These are phyloP conservation scores for Globisporangium perplexum DNA, from an alignment of 352 stramenopile species.

Conservation along the genomic window DNA sequence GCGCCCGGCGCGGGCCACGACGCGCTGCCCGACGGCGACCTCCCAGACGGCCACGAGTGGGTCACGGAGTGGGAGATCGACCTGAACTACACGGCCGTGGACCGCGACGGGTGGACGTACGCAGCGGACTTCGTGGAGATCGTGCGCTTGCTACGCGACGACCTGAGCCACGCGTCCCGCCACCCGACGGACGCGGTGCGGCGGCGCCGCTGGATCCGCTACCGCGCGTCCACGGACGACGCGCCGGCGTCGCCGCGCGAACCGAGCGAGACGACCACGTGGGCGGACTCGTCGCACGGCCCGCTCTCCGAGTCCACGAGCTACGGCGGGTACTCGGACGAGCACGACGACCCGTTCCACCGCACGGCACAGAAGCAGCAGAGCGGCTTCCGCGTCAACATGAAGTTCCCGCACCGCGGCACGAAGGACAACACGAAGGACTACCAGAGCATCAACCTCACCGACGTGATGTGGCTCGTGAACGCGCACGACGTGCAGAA, in stretches of 20 bases:
- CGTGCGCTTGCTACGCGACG: conserved; percentile 64
- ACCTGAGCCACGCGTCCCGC: conserved; percentile 77
- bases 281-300: conserved; percentile 33
- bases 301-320: conserved; percentile 21
- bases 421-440: conserved; percentile 88
- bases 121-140: conserved; percentile 77
- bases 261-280: conserved; percentile 38
- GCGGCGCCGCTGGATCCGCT: conserved; percentile 76
- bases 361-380: conserved; percentile 83
- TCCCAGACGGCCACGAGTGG: conserved; percentile 74
- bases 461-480: conserved; percentile 80
- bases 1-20: conserved; percentile 51
- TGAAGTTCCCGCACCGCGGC: conserved; percentile 77
- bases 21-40: conserved; percentile 52
- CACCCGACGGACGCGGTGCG: conserved; percentile 75
- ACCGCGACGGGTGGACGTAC: conserved; percentile 83
- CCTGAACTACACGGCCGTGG: conserved; percentile 69
- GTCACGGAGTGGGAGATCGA: conserved; percentile 82
- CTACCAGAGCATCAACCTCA: conserved; percentile 83
- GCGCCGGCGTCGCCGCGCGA: conserved; percentile 43
- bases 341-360: conserved; percentile 83
- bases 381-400: conserved; percentile 79
- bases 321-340: conserved; percentile 27
- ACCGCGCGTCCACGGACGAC: conserved; percentile 46
- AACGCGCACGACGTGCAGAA: conserved; percentile 69